Conservation (phyloP, 2,329 filamentous ascomycete species). For the Aurifilum marmelostoma region DNA sequence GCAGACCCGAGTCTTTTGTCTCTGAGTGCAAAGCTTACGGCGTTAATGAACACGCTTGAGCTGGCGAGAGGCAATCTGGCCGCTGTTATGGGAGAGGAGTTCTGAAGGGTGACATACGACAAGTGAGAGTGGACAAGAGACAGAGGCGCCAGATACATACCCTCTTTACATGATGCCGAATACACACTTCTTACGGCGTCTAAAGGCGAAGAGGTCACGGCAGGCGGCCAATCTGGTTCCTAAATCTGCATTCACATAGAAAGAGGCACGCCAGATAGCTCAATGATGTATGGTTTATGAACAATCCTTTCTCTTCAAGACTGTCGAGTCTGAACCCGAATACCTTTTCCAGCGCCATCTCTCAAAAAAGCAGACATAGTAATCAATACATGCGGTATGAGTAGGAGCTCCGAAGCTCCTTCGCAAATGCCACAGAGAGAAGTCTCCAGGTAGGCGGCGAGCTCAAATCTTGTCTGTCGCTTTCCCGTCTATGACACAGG, state of each 20-base stretch:
- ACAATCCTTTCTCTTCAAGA: neutral
- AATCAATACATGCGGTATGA: slow-evolving; percentile 2
- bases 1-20: slow-evolving; percentile 87
- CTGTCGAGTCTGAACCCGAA: neutral
- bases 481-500: slow-evolving; percentile 69
- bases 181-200: slow-evolving; percentile 10
- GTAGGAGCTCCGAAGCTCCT: neutral
- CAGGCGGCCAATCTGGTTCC: neutral
- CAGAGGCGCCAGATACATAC: slow-evolving; percentile 15
- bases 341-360: slow-evolving; percentile 4
- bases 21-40: slow-evolving; percentile 79
- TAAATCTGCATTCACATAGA: neutral
- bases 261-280: neutral
- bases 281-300: neutral
- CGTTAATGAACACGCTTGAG: slow-evolving; percentile 72
- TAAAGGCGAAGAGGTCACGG: neutral
- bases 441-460: neutral
- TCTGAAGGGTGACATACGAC: slow-evolving; percentile 38
- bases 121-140: neutral
- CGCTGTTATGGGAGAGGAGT: slow-evolving; percentile 72
- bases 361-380: slow-evolving; percentile 2
- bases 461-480: neutral
- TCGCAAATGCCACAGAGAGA: neutral
- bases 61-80: slow-evolving; percentile 72
- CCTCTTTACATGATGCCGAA: slow-evolving; percentile 14